These are phyloP conservation scores for Cinchona pubescens DNA, from an alignment of 257 asterid genomes.

Conservation along the genomic window DNA sequence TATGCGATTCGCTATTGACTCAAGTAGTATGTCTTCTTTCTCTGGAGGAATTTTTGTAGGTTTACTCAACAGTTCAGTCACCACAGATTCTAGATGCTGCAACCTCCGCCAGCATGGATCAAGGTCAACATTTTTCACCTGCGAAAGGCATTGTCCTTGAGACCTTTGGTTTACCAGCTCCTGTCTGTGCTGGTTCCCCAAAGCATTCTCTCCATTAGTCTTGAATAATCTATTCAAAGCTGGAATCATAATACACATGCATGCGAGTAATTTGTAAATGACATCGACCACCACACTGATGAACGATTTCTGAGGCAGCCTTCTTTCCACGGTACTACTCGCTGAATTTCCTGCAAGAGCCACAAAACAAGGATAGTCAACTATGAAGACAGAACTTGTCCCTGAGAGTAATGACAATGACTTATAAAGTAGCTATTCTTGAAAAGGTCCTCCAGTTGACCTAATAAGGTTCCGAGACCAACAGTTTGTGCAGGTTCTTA, in stretches of 20 bases:
- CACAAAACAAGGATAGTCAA: background rate
- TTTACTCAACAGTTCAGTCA: constrained; percentile 64
- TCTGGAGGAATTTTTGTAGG: constrained; percentile 84
- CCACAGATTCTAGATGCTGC: constrained; percentile 73
- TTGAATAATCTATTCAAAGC: constrained; percentile 40
- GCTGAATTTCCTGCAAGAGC: constrained; percentile 39
- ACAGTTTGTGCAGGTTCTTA: background rate
- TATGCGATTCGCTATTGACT: constrained; percentile 85
- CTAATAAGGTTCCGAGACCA: background rate
- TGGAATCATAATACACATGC: constrained; percentile 37
- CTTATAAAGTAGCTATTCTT: constrained; percentile 1
- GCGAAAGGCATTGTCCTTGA: constrained; percentile 29
- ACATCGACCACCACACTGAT: constrained; percentile 26
- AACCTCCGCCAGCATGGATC: constrained; percentile 78
- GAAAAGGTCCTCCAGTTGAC: background rate
- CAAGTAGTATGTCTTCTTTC: constrained; percentile 72
- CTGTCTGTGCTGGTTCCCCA: constrained; percentile 28
- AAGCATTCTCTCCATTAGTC: constrained; percentile 25
- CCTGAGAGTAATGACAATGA: background rate
- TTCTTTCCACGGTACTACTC: constrained; percentile 29
- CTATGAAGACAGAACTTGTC: background rate
- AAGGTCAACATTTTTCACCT: constrained; percentile 38
- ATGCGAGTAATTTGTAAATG: constrained; percentile 52
- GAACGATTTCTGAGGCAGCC: constrained; percentile 37
- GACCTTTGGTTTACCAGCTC: constrained; percentile 31